Percentiles rank a stretch among this genome's conserved stretches.
Evolutionary conservation across 257 asterid species (phyloP).

Genomic region (Solanum clarkiae): DNA sequence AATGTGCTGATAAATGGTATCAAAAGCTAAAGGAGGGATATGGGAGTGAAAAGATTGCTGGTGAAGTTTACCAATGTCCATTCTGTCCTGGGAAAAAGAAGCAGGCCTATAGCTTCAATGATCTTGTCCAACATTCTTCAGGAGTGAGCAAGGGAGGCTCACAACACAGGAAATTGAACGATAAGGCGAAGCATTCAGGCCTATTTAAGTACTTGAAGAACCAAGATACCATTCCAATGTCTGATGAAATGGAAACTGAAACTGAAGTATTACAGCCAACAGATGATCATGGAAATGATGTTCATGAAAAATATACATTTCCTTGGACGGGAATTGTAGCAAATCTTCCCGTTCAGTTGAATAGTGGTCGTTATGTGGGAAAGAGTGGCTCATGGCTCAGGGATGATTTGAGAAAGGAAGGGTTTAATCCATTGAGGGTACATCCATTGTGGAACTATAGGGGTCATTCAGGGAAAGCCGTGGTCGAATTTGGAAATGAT

Average conservation of each 20-base stretch:
- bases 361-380: conserved; percentile 19
- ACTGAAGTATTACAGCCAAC: not conserved
- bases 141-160: conserved; percentile 35
- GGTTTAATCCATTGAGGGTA: conserved; percentile 34
- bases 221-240: not conserved
- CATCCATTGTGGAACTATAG: conserved; percentile 24
- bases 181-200: conserved; percentile 18
- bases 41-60: conserved; percentile 15
- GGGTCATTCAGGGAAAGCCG: conserved; percentile 40
- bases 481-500: conserved; percentile 30
- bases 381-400: conserved; percentile 27
- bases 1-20: conserved; percentile 34
- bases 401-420: conserved; percentile 15
- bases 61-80: conserved; percentile 32
- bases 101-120: conserved; percentile 27
- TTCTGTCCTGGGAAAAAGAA: conserved; percentile 58
- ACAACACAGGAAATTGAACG: conserved; percentile 24
- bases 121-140: conserved; percentile 43
- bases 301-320: conserved; percentile 26
- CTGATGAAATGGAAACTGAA: not conserved
- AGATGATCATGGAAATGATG: conserved; percentile 19
- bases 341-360: conserved; percentile 22
- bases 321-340: conserved; percentile 48
- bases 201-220: not conserved
- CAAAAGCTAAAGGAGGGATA: conserved; percentile 23